These are phyloP conservation scores for Chaetomium sp. DNA, from an alignment of 2,329 filamentous ascomycete species.

Conservation along the genomic window DNA sequence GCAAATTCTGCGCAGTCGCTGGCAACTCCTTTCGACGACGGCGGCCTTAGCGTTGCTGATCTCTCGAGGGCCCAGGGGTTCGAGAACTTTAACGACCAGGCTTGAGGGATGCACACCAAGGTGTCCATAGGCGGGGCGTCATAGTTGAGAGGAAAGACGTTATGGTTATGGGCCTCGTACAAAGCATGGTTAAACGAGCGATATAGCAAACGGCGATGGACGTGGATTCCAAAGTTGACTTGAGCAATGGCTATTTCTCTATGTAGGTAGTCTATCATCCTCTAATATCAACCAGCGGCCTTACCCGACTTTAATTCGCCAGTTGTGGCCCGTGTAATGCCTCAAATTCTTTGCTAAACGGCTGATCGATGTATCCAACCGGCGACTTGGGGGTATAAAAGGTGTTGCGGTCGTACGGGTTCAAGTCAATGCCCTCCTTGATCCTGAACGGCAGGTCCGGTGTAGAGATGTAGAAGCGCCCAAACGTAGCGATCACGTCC, in stretches of 20 bases:
- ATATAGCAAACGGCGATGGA: not conserved
- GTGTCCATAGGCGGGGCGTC: not conserved
- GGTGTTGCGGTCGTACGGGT: slow-evolving; percentile 41
- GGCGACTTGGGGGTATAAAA: slow-evolving; percentile 45
- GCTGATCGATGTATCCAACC: slow-evolving; percentile 45
- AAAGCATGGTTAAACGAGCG: not conserved
- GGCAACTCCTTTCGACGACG: slow-evolving; percentile 57
- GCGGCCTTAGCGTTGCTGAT: slow-evolving; percentile 66
- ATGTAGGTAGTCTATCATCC: not conserved
- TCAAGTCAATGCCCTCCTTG: slow-evolving; percentile 42
- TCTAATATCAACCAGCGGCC: not conserved
- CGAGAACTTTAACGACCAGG: slow-evolving; percentile 56
- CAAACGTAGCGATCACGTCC: slow-evolving; percentile 43
- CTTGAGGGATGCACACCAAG: slow-evolving; percentile 8
- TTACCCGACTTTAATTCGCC: not conserved
- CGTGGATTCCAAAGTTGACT: not conserved
- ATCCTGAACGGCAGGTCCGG: slow-evolving; percentile 49
- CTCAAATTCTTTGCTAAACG: slow-evolving; percentile 40
- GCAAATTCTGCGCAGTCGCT: slow-evolving; percentile 58
- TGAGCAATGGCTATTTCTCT: too few species aligned
- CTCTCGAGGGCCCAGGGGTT: slow-evolving; percentile 65
- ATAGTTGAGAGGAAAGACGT: not conserved
- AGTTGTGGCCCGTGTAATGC: slow-evolving; percentile 23
- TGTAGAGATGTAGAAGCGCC: slow-evolving; percentile 48
- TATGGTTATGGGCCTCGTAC: not conserved